These are phyloP conservation scores for Penicillium sclerotiorum DNA, from an alignment of 2,329 filamentous ascomycete genomes.

Conservation along the genomic window DNA sequence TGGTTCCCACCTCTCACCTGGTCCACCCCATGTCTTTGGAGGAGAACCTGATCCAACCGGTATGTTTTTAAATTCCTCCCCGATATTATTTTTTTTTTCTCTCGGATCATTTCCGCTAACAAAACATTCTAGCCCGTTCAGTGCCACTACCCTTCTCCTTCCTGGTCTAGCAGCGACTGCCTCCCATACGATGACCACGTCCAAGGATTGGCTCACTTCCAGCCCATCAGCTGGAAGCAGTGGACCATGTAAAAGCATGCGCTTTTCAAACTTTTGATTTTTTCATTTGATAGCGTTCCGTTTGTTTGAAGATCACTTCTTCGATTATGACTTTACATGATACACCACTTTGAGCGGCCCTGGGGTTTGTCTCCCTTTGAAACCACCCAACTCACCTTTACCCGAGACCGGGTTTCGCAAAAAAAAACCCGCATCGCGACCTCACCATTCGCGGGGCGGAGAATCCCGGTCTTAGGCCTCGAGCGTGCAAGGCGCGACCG, in stretches of 20 bases:
- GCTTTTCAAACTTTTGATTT: not conserved
- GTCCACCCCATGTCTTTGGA: slow-evolving; percentile 38
- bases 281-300: slow-evolving; percentile 3
- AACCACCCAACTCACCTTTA: too few relatives aligned
- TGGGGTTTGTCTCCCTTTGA: slow-evolving; percentile 7
- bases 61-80: slow-evolving; percentile 30
- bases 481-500: slow-evolving; percentile 10
- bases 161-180: slow-evolving; percentile 26
- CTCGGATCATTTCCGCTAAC: not conserved
- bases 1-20: slow-evolving; percentile 35
- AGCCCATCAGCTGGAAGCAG: slow-evolving; percentile 24
- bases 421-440: too few relatives aligned
- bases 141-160: slow-evolving; percentile 29
- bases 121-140: slow-evolving; percentile 17
- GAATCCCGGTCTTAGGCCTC: slow-evolving; percentile 10
- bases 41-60: slow-evolving; percentile 39
- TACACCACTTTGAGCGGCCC: slow-evolving; percentile 6
- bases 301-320: slow-evolving; percentile 1
- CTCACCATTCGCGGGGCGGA: slow-evolving; percentile 16
- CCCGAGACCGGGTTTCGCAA: not conserved
- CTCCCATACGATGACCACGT: slow-evolving; percentile 27
- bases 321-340: slow-evolving; percentile 11
- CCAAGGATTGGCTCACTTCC: slow-evolving; percentile 25
- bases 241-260: slow-evolving; percentile 22
- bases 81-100: slow-evolving; percentile 43